These are phyloP conservation scores for Sutorius eximius DNA, from an alignment of 1,284 basidiomycete genomes.

Conservation along the genomic window DNA sequence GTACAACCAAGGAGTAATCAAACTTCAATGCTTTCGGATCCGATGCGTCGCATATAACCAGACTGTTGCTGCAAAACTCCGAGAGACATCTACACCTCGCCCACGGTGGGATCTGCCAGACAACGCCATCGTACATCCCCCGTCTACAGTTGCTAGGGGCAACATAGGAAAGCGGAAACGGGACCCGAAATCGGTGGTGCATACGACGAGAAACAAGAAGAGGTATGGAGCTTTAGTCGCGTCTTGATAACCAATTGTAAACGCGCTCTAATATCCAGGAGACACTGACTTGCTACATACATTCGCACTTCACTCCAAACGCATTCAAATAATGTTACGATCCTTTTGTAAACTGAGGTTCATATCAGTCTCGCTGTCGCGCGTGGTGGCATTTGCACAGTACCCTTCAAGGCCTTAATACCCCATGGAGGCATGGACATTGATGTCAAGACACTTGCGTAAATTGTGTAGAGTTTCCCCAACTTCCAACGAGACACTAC, in stretches of 20 bases:
- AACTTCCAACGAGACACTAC: slow-evolving; percentile 33
- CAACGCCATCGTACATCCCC: background rate
- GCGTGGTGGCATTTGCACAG: no score
- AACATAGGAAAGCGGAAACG: slow-evolving; percentile 19
- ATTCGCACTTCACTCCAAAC: background rate
- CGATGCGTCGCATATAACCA: slow-evolving; percentile 24
- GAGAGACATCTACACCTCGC: background rate
- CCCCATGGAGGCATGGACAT: slow-evolving; percentile 30
- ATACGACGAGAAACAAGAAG: slow-evolving; percentile 12
- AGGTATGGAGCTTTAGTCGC: slow-evolving; percentile 2
- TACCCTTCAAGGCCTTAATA: slow-evolving; percentile 3
- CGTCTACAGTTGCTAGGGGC: background rate
- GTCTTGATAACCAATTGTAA: background rate
- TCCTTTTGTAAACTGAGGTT: background rate
- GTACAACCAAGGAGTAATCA: slow-evolving; percentile 31
- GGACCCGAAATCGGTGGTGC: background rate
- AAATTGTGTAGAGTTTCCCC: slow-evolving; percentile 44
- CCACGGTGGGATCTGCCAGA: background rate
- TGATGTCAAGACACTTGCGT: slow-evolving; percentile 56
- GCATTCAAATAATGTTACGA: background rate
- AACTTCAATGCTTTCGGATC: slow-evolving; percentile 30
- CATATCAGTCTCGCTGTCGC: background rate
- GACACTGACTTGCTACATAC: slow-evolving; percentile 4
- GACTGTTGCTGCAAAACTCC: slow-evolving; percentile 17
- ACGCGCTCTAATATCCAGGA: slow-evolving; percentile 6